Base-by-base conservation (phyloP, 1,284 basidiomycete genomes). In the Ganoderma lucidum region DNA sequence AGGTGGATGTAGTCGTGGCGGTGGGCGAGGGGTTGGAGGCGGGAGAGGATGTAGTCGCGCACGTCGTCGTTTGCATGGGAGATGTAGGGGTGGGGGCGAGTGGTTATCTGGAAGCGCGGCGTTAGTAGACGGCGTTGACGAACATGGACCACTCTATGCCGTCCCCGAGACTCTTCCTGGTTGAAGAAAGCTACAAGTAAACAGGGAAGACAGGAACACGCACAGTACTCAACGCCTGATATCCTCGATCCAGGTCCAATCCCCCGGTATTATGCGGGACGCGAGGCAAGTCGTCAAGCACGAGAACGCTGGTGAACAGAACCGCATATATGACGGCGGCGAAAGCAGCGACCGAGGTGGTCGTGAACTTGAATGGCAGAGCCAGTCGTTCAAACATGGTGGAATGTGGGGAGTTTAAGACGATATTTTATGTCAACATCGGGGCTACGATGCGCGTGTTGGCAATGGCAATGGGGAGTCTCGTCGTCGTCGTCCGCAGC, bases 51-150 rank as follows among this genome's bases (percentile, higher is more conserved):
- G 75, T 89, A 90, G 0, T 79, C 74, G 63, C 86, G 88, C 15
- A 94, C 90, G 48, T 83, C 76, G 73, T 92, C 90, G 75, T 95
- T 95, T 17, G 89, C 86, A 79, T 90, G 92, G 0, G 92, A 93
- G 75, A 92, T 89, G 80, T 88, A 93, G 0, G 93, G 89, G 76
- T 92, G 93, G 0, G 93, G 93, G 41, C 85, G 83, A 6, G 84
- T 80, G 4, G 93, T 85, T 64, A 94, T 89, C 90, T 93, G 69
- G 14, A 12, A 48, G 5, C 12, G 23, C 37, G 6, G 39, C 41
- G 35, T n/a, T 10, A 60, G 37, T 41, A 39, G 19, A 12, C 23
- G 37, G 28, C 35, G 15, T n/a, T 60, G 58, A 17, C 19, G 37
- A 41, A 60, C 23, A 60, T 42, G n/a, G 6, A 14, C n/a, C 37